Conservation (phyloP, 441 rosid species). For the Euphorbia neoarborescens region DNA sequence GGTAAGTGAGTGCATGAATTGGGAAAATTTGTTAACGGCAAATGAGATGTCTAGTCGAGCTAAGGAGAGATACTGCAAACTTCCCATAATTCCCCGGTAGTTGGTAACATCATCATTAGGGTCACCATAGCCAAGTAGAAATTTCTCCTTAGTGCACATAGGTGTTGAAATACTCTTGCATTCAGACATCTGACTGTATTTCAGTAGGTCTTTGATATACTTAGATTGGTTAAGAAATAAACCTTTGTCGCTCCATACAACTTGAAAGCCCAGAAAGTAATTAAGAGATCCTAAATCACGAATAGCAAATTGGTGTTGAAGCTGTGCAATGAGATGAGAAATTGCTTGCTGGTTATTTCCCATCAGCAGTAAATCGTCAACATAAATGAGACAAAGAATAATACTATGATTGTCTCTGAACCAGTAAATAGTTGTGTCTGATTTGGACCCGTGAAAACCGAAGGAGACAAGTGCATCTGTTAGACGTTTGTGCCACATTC, state of each 20-base stretch:
- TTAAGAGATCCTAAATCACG: background rate
- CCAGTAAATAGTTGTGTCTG: background rate
- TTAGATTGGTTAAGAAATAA: background rate
- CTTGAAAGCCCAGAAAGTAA: background rate
- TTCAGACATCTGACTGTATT: background rate
- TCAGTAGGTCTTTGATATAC: background rate
- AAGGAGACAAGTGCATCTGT: too few relatives aligned
- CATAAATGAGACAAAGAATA: background rate
- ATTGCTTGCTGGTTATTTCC: background rate
- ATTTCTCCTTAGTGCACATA: background rate
- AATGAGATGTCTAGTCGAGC: background rate
- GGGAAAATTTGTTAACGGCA: background rate
- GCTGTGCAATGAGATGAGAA: background rate
- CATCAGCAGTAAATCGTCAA: background rate
- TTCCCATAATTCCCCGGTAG: background rate
- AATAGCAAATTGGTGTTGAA: too few relatives aligned
- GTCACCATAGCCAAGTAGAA: background rate
- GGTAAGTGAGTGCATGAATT: background rate
- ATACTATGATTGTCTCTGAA: too few relatives aligned
- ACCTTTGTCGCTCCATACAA: background rate
- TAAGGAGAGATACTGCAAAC: background rate
- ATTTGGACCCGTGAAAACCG: too few relatives aligned
- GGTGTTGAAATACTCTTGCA: background rate
- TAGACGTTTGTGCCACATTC: too few relatives aligned
- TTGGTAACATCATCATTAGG: background rate